Percentiles rank a stretch among this genome's conserved stretches.
Evolutionary conservation across 495 filamentous ascomycete genomes (phyloP).

Genomic region (Ascobolus immersus): DNA sequence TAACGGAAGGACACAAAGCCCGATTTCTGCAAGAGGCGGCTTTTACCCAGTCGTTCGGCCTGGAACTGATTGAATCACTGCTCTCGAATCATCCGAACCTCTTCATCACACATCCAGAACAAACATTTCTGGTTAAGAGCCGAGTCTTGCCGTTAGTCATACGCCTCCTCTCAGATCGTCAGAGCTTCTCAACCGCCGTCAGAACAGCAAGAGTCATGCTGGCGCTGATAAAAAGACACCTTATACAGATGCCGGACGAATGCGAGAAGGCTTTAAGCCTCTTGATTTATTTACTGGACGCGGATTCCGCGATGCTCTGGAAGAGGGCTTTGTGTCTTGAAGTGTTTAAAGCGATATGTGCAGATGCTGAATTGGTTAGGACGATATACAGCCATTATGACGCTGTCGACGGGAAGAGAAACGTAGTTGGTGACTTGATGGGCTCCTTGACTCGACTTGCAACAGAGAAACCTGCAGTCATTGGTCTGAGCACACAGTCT

Average conservation of each 20-base stretch:
- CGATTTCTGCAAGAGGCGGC: slow-evolving; percentile 51
- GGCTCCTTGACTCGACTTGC: slow-evolving; percentile 65
- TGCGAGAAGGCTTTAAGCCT: slow-evolving; percentile 64
- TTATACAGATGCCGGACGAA: slow-evolving; percentile 47
- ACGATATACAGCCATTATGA: slow-evolving; percentile 66
- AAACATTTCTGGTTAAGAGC: slow-evolving; percentile 50
- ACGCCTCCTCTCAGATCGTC: slow-evolving; percentile 47
- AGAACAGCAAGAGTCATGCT: slow-evolving; percentile 60
- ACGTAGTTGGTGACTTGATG: slow-evolving; percentile 56
- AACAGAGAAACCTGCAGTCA: slow-evolving; percentile 64
- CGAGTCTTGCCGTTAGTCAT: slow-evolving; percentile 63
- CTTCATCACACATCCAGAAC: slow-evolving; percentile 53
- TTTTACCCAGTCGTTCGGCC: slow-evolving; percentile 52
- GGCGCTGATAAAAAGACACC: slow-evolving; percentile 47
- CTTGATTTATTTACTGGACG: slow-evolving; percentile 71
- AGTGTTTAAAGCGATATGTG: slow-evolving; percentile 57
- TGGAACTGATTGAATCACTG: slow-evolving; percentile 79
- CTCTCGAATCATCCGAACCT: slow-evolving; percentile 60
- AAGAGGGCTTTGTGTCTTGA: slow-evolving; percentile 79
- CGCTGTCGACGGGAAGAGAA: slow-evolving; percentile 39
- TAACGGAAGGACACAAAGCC: slow-evolving; percentile 59
- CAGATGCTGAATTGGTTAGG: slow-evolving; percentile 49
- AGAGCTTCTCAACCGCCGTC: slow-evolving; percentile 59
- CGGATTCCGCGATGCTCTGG: slow-evolving; percentile 52
- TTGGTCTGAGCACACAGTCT: slow-evolving; percentile 68